These are phyloP conservation scores for Lepiota subincarnata DNA, from an alignment of 768 basidiomycete species.

Conservation along the genomic window DNA sequence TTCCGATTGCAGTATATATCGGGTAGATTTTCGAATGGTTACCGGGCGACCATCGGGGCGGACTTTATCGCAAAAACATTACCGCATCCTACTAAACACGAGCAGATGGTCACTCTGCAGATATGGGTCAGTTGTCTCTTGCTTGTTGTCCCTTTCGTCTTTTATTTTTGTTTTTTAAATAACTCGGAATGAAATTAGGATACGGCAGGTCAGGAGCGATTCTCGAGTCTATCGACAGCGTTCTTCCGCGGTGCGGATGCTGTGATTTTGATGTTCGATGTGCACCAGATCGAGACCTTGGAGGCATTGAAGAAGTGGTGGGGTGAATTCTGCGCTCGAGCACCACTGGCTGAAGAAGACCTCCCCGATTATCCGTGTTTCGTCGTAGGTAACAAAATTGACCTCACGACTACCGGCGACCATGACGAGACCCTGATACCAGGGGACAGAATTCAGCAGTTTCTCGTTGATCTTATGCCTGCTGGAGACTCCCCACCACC, in stretches of 20 bases:
- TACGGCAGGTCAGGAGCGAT: constrained; percentile 85
- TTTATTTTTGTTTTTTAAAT: no score
- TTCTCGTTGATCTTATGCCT: constrained; percentile 59
- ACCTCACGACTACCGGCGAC: constrained; percentile 35
- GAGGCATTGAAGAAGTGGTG: constrained; percentile 68
- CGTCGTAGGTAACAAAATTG: constrained; percentile 78
- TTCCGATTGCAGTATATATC: constrained; percentile 57
- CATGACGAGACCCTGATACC: constrained; percentile 20
- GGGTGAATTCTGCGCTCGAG: constrained; percentile 64
- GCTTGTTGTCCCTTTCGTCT: background rate
- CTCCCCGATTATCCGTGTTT: constrained; percentile 63
- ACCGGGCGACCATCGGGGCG: constrained; percentile 85
- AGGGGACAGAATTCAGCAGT: constrained; percentile 43
- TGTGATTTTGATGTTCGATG: constrained; percentile 77
- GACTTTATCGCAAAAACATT: constrained; percentile 81
- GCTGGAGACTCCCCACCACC: constrained; percentile 16
- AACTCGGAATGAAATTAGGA: constrained; percentile 41
- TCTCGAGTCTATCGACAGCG: constrained; percentile 75
- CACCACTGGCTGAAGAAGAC: constrained; percentile 64
- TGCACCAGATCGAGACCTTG: constrained; percentile 62
- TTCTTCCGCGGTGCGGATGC: constrained; percentile 88
- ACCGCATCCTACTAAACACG: constrained; percentile 51
- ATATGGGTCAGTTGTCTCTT: constrained; percentile 39
- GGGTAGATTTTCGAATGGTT: constrained; percentile 68
- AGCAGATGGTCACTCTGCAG: constrained; percentile 61